Evolutionary conservation across 495 filamentous ascomycete genomes (phyloP).

Genomic region (Astrothelium subdiscretum): DNA sequence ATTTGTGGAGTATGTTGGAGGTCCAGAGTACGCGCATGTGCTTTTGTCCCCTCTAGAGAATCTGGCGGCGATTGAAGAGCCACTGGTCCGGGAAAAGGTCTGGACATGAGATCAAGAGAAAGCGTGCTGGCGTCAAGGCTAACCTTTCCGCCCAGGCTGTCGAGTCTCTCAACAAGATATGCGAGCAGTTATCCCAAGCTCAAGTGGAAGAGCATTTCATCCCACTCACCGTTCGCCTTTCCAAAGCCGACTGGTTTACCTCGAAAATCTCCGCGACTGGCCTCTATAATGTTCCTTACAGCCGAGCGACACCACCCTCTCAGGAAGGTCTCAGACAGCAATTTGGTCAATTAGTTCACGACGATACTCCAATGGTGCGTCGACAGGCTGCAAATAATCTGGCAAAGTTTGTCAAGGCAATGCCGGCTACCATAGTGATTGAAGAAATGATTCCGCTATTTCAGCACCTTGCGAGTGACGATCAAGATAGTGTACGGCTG

Average conservation of each 20-base stretch:
- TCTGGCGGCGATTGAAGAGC: constrained; percentile 94
- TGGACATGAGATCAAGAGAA: constrained; percentile 7
- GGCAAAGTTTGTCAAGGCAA: constrained; percentile 93
- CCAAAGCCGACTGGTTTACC: constrained; percentile 99
- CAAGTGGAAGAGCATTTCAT: constrained; percentile 97
- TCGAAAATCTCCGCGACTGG: constrained; percentile 97
- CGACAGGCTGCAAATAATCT: constrained; percentile 92
- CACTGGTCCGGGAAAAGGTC: constrained; percentile 94
- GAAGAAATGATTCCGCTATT: constrained; percentile 99
- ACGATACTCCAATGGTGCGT: constrained; percentile 97
- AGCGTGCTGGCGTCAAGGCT: constrained; percentile 3
- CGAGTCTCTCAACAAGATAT: constrained; percentile 98
- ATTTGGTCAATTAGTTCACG: constrained; percentile 85
- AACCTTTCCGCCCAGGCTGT: constrained; percentile 57
- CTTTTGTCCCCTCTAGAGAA: constrained; percentile 96
- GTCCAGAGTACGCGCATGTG: constrained; percentile 86
- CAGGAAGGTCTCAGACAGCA: constrained; percentile 85
- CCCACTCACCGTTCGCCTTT: constrained; percentile 83
- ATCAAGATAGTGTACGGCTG: constrained; percentile 93
- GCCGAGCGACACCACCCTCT: constrained; percentile 66
- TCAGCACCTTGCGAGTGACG: constrained; percentile 88
- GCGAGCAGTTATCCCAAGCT: constrained; percentile 72
- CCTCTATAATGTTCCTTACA: constrained; percentile 85
- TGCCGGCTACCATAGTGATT: constrained; percentile 80
- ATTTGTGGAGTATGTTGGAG: constrained; percentile 96